Percentiles rank a stretch among this genome's conserved stretches.
phyloP scores from a whole-genome alignment of 768 basidiomycete genomes.

The Thelephora aurantiotincta region DNA sequence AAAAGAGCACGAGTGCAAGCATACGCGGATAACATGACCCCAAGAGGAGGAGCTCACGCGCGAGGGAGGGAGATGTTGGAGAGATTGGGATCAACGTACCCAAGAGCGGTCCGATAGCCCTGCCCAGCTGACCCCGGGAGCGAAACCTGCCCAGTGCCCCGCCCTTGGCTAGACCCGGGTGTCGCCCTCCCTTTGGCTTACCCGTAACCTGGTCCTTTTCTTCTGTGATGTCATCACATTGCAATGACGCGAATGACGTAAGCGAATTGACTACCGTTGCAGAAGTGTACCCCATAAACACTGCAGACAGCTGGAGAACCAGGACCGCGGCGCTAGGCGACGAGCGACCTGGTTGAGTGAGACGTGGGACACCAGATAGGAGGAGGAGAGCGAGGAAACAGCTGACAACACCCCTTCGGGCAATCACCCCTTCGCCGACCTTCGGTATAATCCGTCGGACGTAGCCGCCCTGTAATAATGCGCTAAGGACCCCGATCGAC shows the following conservation, averaged over 20 bases:
- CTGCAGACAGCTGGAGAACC: conserved; percentile 54
- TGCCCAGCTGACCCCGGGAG: conserved; percentile 87
- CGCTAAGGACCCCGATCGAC: conserved; percentile 83
- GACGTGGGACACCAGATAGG: conserved; percentile 57
- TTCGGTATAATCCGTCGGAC: conserved; percentile 70
- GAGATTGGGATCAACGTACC: conserved; percentile 29
- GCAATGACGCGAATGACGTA: conserved; percentile 81
- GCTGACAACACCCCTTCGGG: conserved; percentile 60
- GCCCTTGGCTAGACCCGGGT: conserved; percentile 69
- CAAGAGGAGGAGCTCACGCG: background rate
- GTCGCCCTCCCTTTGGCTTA: conserved; percentile 32
- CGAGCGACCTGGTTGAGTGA: conserved; percentile 21
- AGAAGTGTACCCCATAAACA: conserved; percentile 84
- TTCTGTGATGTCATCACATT: conserved; percentile 68
- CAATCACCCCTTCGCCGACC: conserved; percentile 72
- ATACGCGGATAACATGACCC: background rate
- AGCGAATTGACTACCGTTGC: conserved; percentile 92
- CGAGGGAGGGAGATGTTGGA: conserved; percentile 1
- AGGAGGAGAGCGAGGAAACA: conserved; percentile 60
- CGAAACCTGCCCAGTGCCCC: conserved; percentile 76
- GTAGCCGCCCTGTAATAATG: conserved; percentile 87
- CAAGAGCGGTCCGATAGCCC: conserved; percentile 85
- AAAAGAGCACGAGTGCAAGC: too few relatives aligned
- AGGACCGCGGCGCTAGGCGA: conserved; percentile 29
- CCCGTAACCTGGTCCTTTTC: conserved; percentile 26